Evolutionary conservation across 2,329 filamentous ascomycete species (phyloP), one percentile per base, ranked within the genome.

Genomic region (Colletotrichum higginsianum): DNA sequence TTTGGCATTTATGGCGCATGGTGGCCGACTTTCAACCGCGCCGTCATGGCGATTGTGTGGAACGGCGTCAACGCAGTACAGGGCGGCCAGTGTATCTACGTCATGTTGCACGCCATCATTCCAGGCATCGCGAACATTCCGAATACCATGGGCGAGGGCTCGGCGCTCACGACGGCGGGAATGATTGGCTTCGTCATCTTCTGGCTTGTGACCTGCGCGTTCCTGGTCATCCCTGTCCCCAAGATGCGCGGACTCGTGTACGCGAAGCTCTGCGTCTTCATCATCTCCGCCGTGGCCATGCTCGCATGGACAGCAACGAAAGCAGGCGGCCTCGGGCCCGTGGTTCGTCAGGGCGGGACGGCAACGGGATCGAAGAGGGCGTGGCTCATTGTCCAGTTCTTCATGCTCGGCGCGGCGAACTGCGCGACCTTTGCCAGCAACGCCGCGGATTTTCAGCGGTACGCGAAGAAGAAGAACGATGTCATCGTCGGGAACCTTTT

Each of bases 241-340:
- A 73, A 67, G 62, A 76, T 74, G 74, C 68, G 69, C 3, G 67
- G 64, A 3, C 63, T 74, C 13, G 71, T 72, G n/a, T 66, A 74
- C 50, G 73, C 58, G 44, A 76, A 74, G 75, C 76, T 85, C 4
- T 75, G 76, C 5, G 80, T 84, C 40, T 84, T 81, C 69, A 71
- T 82, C 49, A 73, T 79, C 35, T 82, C 79, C 7, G 80, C 82
- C 4, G 75, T 83, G 35, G 80, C 81, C 2, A 84, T 84, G 81
- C 73, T 80, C 4, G 75, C 67, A 9, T 84, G 83, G 82, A 89
- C 94, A 1, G 87, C 97, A n/a, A 90, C 94, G 42, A 90, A 93
- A 38, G 95, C 95, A 38, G 89, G 94, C 53, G 95, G 95, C 1
- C 88, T 95, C 67, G 71, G 78, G 61, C 61, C 77, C 13, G 75